Evolutionary conservation across 306 rosid species (phyloP), one percentile per base, ranked within the genome.

Genomic region (Cyamopsis tetragonoloba): DNA sequence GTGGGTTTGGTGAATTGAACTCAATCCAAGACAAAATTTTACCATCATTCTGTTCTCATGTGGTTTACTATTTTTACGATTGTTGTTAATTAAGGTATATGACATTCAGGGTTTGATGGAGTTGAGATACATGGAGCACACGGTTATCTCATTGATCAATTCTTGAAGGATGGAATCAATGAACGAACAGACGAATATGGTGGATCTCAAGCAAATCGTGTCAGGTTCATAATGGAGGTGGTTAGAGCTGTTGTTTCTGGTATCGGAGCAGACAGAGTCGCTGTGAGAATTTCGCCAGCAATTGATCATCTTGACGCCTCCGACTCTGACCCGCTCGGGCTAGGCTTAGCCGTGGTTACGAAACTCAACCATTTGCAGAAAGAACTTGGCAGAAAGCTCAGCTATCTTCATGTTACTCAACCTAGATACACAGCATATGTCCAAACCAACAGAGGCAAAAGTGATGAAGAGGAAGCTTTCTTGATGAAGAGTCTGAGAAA

Each of bases 111-210:
- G 71, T 93, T 93, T 60, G 95, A 93, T 66, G 98, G 97, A 59
- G 80, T 93, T 30, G 97, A 93, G 79, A 83, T 93, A 72, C 98
- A 93, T 43, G 88, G 91, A 17, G 98, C 97, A 12, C 98, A 89
- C 18, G 97, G 98, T 28, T 93, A 93, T 57, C 91, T 89, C 31
- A 80, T 76, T 6, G 84, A 66, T 46, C 84, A 80, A 62, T 80
- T 80, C 54, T 61, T 80, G 35, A 80, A 80, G 41, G 84, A 76
- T 3, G 84, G 84, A 31, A 80, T 80, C 75, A 80, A 80, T 38
- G 81, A 80, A 6, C 71, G 81, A 64, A 75, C 72, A 11, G 84
- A 91, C 20, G 86, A 79, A 62, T 91, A 81, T 2, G 93, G 97
- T 2, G 97, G 97, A 43, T 81, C 96, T 6, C 50, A 70, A n/a